Base-by-base conservation (phyloP, 176 grass and related monocot genomes). In the Aegilops longissima region DNA sequence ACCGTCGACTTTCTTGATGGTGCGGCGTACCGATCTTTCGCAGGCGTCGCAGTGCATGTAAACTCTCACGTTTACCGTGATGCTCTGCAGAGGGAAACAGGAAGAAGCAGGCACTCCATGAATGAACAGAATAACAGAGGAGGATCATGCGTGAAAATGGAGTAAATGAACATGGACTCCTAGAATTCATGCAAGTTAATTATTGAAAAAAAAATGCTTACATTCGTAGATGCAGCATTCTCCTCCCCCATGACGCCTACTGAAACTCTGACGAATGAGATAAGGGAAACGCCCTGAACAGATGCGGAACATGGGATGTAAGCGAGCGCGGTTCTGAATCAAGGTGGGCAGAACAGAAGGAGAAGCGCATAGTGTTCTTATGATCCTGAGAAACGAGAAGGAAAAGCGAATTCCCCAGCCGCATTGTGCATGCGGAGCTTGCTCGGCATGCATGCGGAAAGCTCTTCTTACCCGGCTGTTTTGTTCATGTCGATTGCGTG, bases 41-140 rank as follows among this genome's bases (percentile, higher is more conserved):
- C 87, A 92, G 54, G 87, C 74, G 38, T 92, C 76, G 39, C 91
- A 92, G 5, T 92, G 84, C 91, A 87, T 89, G 80, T 87, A 84
- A 1, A 92, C 61, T 35, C 42, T 89, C 67, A 89, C 35, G 27
- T 89, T 80, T 29, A 79, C 2, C 1, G 70, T 85, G 64, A 85
- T 36, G 82, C 39, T 85, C 90, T 88, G 86, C 18, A 36, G 3
- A 30, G 21, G 25, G 9, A 62, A 62, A 29, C 12, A 24, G 8
- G 4, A 3, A 24, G 4, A 3, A 24, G 20, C 8, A 73, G 13
- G 16, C 8, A 6, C 23, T 2, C 10, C 17, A n/a, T 72, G 65
- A 29, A 3, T 61, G 73, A 30, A 76, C 27, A 59, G 8, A 38
- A 38, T 5, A 38, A 39, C 8, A 17, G 21, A 27, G 9, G 29